These are phyloP conservation scores for Sporothrix variecibatus DNA, from an alignment of 2,329 filamentous ascomycete genomes.

Conservation along the genomic window DNA sequence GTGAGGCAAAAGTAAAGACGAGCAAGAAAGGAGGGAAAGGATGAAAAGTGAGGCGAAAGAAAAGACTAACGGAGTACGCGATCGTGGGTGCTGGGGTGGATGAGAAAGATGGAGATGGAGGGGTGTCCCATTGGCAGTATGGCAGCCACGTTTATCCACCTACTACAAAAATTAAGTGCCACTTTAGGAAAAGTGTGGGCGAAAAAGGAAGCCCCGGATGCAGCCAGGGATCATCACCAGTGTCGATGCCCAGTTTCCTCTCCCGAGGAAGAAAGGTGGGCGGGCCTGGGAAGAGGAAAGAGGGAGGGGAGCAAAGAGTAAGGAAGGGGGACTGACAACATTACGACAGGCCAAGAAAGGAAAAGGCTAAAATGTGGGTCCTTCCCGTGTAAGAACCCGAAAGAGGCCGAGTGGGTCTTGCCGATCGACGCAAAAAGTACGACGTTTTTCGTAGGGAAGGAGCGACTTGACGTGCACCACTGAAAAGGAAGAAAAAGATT, in stretches of 20 bases:
- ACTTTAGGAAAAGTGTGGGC: background rate
- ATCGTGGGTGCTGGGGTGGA: background rate
- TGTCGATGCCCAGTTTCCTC: background rate
- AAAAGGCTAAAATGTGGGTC: background rate
- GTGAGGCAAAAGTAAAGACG: background rate
- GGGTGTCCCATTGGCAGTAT: background rate
- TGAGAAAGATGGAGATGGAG: background rate
- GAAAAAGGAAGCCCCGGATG: background rate
- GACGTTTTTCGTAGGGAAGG: background rate
- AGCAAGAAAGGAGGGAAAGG: background rate
- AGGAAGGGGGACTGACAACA: background rate
- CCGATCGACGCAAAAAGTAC: background rate
- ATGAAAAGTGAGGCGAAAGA: background rate
- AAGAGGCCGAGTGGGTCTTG: background rate
- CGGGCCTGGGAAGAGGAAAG: background rate
- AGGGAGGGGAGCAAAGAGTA: background rate
- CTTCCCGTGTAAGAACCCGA: background rate
- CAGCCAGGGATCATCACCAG: background rate
- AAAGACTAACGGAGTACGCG: background rate
- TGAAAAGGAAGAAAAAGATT: background rate
- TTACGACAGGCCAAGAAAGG: background rate
- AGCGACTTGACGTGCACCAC: background rate
- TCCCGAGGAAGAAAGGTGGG: background rate
- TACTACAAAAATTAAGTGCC: background rate
- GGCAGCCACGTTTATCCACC: background rate